Base-by-base conservation (phyloP, 768 basidiomycete genomes). In the Polyporus arcularius region DNA sequence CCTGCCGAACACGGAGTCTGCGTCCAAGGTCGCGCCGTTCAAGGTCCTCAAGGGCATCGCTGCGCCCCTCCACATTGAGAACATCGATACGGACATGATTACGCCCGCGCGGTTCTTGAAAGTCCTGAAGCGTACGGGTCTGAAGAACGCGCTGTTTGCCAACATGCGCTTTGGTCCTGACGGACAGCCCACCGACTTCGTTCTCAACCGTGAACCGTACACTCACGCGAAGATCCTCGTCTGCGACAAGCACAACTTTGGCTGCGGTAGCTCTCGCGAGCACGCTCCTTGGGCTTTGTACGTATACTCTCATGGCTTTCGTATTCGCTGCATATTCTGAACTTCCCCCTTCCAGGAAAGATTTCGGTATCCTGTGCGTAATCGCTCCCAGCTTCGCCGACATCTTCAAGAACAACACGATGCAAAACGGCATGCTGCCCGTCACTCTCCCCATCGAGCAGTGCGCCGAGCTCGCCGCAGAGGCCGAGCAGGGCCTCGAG, bases 31-130 rank as follows among this genome's bases (percentile, higher is more conserved):
- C 32, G 74, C 73, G 58, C 78, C 78, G 66, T 84, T 84, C 72
- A 80, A 72, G 57, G 67, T 80, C 58, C 73, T 84, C 55, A 78
- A 76, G 64, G 83, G 84, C 55, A 80, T 83, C 66, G 76, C 81
- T 30, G 82, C 82, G n/a, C 82, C 82, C 26, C 70, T 84, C 67
- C 75, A 78, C 65, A 81, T 81, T 40, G 76, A 80, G 65, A 83
- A 84, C 64, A 80, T 86, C 60, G 85, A 87, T 67, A 87, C 85
- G 59, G 85, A 87, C 72, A 80, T 85, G 76, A 84, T 87, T 70
- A 86, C 86, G 63, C 85, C 85, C 15, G 85, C 85, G 68, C 83
- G 83, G 63, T 87, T 86, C 79, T 73, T 87, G 66, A 86, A 86
- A 74, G 86, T 85, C 15, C 77, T 87, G 60, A 82, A 85, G 74